Conservation (phyloP, 2,329 filamentous ascomycete genomes). For the Apiospora aurea region DNA sequence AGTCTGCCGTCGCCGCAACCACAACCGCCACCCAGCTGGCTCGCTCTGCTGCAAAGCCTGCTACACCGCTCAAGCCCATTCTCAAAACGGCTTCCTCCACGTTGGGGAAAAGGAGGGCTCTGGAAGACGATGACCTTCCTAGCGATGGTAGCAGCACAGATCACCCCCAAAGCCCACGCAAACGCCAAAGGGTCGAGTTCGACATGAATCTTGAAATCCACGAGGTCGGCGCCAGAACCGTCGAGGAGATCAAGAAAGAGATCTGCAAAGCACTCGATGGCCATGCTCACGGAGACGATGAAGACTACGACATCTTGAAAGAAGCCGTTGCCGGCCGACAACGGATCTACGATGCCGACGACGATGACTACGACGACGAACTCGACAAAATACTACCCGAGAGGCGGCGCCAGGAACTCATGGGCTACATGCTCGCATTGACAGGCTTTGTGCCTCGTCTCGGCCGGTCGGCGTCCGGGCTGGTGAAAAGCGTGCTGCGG, state of each 20-base stretch:
- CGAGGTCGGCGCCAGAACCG: constrained; percentile 59
- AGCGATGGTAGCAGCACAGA: constrained; percentile 43
- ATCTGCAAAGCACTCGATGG: constrained; percentile 63
- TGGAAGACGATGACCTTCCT: constrained; percentile 51
- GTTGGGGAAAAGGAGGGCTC: constrained; percentile 51
- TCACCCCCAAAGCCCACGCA: constrained; percentile 53
- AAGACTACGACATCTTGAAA: constrained; percentile 68
- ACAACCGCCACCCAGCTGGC: constrained; percentile 35
- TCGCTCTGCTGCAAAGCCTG: constrained; percentile 37
- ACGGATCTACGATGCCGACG: constrained; percentile 50
- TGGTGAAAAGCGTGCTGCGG: constrained; percentile 65
- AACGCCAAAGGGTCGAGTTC: constrained; percentile 65
- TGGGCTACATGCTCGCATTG: constrained; percentile 68
- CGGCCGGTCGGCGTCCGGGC: constrained; percentile 63
- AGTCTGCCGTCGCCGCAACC: constrained; percentile 31
- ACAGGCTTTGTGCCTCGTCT: constrained; percentile 67
- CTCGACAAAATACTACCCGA: constrained; percentile 44
- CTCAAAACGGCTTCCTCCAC: constrained; percentile 55
- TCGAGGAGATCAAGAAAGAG: constrained; percentile 63
- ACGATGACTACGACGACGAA: constrained; percentile 56
- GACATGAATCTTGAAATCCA: constrained; percentile 65
- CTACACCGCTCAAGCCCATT: constrained; percentile 59
- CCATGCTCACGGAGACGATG: constrained; percentile 63
- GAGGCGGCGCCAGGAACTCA: constrained; percentile 58
- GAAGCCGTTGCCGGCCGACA: constrained; percentile 62